Evolutionary conservation across 1,284 basidiomycete genomes (phyloP).

Genomic region (Ceratobasidium sp.): DNA sequence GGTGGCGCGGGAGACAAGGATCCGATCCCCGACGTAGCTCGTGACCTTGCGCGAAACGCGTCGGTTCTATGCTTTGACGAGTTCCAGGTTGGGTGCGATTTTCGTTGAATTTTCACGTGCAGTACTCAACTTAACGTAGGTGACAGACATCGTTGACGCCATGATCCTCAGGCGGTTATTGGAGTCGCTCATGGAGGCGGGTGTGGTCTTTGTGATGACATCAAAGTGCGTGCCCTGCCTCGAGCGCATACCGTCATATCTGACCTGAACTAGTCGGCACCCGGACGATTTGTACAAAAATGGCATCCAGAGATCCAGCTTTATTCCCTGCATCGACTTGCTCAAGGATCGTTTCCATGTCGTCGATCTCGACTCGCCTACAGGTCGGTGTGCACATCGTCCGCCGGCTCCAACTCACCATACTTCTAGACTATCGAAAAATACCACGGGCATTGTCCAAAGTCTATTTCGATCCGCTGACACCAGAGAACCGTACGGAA

Average conservation of each 20-base stretch:
- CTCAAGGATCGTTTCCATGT: constrained; percentile 87
- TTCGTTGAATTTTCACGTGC: constrained; percentile 11
- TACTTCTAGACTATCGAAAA: constrained; percentile 80
- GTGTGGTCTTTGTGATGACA: constrained; percentile 94
- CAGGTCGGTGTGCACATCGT: constrained; percentile 61
- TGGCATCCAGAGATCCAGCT: constrained; percentile 96
- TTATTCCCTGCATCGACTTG: constrained; percentile 93
- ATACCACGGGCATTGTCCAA: constrained; percentile 88
- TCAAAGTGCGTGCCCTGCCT: constrained; percentile 75
- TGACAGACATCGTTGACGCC: constrained; percentile 98
- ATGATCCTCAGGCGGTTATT: constrained; percentile 95
- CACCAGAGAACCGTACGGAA: constrained; percentile 67
- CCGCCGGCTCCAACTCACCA: neutral
- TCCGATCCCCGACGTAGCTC: constrained; percentile 86
- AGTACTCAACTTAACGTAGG: constrained; percentile 54
- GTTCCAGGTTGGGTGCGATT: constrained; percentile 75
- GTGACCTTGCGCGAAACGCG: constrained; percentile 86
- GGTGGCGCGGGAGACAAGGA: constrained; percentile 74
- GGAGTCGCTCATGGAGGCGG: constrained; percentile 83
- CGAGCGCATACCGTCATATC: constrained; percentile 1
- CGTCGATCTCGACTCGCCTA: constrained; percentile 92
- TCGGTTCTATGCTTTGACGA: constrained; percentile 96
- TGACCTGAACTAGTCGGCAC: constrained; percentile 73
- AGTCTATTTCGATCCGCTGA: constrained; percentile 87
- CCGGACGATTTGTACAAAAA: constrained; percentile 99